These are phyloP conservation scores for Porodaedalea pini DNA, from an alignment of 1,284 basidiomycete species.

Conservation along the genomic window DNA sequence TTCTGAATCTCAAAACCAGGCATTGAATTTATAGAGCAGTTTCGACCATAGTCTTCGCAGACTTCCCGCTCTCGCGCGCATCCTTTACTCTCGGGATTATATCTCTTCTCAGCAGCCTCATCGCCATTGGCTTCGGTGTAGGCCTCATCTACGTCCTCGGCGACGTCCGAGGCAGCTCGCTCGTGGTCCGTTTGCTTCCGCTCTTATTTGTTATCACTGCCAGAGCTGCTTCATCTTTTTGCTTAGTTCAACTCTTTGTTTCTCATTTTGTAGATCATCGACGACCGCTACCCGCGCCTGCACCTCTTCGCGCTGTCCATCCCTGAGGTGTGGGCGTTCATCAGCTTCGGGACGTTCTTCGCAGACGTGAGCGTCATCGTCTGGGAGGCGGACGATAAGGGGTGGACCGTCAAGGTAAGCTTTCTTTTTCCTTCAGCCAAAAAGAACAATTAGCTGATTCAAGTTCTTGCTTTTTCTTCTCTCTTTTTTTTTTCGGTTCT, in stretches of 20 bases:
- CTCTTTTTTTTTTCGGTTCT: not conserved
- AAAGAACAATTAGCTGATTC: not conserved
- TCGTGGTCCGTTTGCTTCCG: not conserved
- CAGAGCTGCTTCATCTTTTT: too few species aligned
- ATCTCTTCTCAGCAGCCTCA: constrained; percentile 15
- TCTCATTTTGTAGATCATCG: constrained; percentile 1
- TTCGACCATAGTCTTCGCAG: constrained; percentile 14
- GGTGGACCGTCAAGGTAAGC: constrained; percentile 16
- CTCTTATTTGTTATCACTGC: not conserved
- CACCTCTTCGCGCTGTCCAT: constrained; percentile 16
- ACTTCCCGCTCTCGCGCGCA: constrained; percentile 8
- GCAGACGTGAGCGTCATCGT: constrained; percentile 13
- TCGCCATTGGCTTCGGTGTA: constrained; percentile 17
- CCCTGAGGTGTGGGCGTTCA: constrained; percentile 15
- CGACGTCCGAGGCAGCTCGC: constrained; percentile 5
- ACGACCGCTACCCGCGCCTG: constrained; percentile 8
- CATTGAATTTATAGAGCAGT: constrained; percentile 2
- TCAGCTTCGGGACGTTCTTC: constrained; percentile 15
- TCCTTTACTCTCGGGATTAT: constrained; percentile 16
- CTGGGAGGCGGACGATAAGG: constrained; percentile 15
- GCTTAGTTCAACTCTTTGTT: not conserved
- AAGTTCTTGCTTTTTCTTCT: not conserved
- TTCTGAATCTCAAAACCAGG: not conserved
- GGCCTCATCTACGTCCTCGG: constrained; percentile 16
- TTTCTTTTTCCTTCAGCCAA: not conserved